Evolutionary conservation across 805 yeast species (phyloP), one percentile per base, ranked within the genome.

Genomic region (Pichia pseudocactophila): DNA sequence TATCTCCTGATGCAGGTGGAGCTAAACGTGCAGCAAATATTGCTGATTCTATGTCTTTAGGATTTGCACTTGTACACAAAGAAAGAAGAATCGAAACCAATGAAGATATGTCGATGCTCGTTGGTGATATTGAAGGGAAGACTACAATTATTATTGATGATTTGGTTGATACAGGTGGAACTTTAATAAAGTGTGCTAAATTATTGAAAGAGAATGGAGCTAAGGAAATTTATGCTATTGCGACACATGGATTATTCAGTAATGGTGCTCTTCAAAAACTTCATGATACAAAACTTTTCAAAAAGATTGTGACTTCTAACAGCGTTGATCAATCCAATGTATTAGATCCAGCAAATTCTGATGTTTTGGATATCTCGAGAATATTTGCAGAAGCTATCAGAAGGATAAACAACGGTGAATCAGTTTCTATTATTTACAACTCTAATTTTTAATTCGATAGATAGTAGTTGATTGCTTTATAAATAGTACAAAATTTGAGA

Each of bases 1-100:
- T 92, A 28, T 87, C 96, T 1, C 99, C 99, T 0, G 99, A 92
- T 64, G 92, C 97, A 18, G 99, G 99, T 57, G 99, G 99, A 48
- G 99, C 98, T 39, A 92, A 92, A 62, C 70, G 98, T 50, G 97
- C 98, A 27, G 85, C 96, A 1, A 82, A 90, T 1, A 74, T 92
- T 47, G 98, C 98, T 2, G 99, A 92, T 64, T 75, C 83, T 1
- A 65, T 92, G 44, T 88, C 86, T 16, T 74, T 92, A 68, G 75
- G 88, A 20, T 89, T 92, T 67, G 98, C 99, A 0, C 69, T 92
- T 62, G 88, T 92, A 50, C 97, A 92, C 64, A 92, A 92, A 63
- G 98, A 92, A 59, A 71, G 95, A 58, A 70, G 94, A 50, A 38
- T 45, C 3, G 51, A 43, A 15, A 50, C 50, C 9, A 45, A 45